Conservation (phyloP, 2,329 filamentous ascomycete genomes). For the Coniochaeta ligniaria region DNA sequence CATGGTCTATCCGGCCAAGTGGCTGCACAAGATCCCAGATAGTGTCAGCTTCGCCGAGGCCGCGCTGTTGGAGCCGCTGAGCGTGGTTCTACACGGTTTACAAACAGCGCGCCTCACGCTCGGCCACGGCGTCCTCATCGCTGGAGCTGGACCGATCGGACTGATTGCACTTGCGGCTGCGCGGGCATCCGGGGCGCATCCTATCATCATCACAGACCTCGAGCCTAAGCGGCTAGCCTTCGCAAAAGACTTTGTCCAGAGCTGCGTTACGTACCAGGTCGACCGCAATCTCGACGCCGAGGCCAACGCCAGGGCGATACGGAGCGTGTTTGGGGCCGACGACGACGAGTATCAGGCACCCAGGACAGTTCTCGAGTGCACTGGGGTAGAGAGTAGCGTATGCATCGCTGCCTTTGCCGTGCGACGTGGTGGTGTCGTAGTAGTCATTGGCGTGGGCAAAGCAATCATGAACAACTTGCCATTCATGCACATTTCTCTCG, state of each 20-base stretch:
- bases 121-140: slow-evolving; percentile 48
- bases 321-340: slow-evolving; percentile 40
- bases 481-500: slow-evolving; percentile 58
- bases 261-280: slow-evolving; percentile 47
- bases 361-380: slow-evolving; percentile 56
- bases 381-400: slow-evolving; percentile 58
- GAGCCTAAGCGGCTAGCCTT: slow-evolving; percentile 49
- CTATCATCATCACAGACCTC: slow-evolving; percentile 57
- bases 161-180: slow-evolving; percentile 50
- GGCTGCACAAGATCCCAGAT: slow-evolving; percentile 50
- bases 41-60: slow-evolving; percentile 50
- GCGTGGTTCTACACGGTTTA: slow-evolving; percentile 56
- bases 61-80: slow-evolving; percentile 57
- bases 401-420: slow-evolving; percentile 50
- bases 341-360: slow-evolving; percentile 48
- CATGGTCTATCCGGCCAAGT: slow-evolving; percentile 54
- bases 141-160: slow-evolving; percentile 58
- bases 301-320: slow-evolving; percentile 43
- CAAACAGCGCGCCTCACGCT: slow-evolving; percentile 43
- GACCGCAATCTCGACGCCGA: slow-evolving; percentile 31
- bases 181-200: slow-evolving; percentile 54
- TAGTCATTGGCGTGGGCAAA: slow-evolving; percentile 58
- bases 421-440: slow-evolving; percentile 50
- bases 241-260: slow-evolving; percentile 49
- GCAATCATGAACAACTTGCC: slow-evolving; percentile 57